These are phyloP conservation scores for Amborella trichopoda DNA, from an alignment of 164 flowering plant species.

Conservation along the genomic window DNA sequence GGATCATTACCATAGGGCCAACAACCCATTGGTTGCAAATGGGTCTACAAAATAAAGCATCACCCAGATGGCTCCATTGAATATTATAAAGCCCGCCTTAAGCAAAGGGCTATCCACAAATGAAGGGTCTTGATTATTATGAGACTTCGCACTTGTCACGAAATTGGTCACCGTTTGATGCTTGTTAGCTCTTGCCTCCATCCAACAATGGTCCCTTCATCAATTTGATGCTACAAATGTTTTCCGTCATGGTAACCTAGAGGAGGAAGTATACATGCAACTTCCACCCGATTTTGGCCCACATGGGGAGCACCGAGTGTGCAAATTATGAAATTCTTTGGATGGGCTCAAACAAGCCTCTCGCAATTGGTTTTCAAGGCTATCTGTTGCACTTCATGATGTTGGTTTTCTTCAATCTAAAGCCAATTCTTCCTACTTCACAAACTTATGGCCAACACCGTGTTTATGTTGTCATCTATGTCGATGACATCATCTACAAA, in stretches of 20 bases:
- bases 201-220: background rate
- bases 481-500: background rate
- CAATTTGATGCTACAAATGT: background rate
- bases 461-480: background rate
- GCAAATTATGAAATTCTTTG: background rate
- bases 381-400: background rate
- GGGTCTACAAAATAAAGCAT: background rate
- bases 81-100: background rate
- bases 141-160: background rate
- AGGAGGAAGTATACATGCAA: conserved; percentile 1
- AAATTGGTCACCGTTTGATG: background rate
- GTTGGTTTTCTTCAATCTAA: background rate
- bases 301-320: background rate
- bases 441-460: background rate
- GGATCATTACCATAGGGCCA: background rate
- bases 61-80: background rate
- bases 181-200: background rate
- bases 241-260: background rate
- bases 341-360: background rate
- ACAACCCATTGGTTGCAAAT: background rate
- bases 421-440: background rate
- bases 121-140: background rate
- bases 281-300: background rate
- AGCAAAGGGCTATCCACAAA: background rate
- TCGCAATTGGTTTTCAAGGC: conserved; percentile 1